Evolutionary conservation across 1,284 basidiomycete genomes (phyloP), one percentile per base, ranked within the genome.

Genomic region (Cutaneotrichosporon mucoides): DNA sequence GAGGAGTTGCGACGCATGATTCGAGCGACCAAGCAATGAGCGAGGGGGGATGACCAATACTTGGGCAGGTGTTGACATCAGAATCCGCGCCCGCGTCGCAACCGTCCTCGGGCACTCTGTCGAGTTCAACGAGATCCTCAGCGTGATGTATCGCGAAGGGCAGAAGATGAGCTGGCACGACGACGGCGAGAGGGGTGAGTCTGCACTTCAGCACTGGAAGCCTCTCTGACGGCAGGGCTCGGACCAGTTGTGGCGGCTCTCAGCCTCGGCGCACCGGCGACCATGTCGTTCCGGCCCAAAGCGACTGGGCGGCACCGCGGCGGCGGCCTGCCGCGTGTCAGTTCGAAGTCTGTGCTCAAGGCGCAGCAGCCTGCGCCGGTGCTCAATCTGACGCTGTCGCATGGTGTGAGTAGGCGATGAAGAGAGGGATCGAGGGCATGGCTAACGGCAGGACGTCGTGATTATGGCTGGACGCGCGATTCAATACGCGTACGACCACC

Each of bases 141-240:
- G 67, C 47, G 71, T 76, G 34, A 62, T 75, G 60, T 76, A 76
- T 51, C 63, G 73, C 11, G 73, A 76, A 56, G 73, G 71, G 2
- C 75, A 76, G 56, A 75, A 74, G 66, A 76, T 76, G 75, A 69
- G 59, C 53, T 76, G 72, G 72, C 75, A 76, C 59, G 75, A 76
- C 61, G 75, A 76, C 52, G 73, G 74, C 41, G 74, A 76, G 60
- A 34, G 51, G 15, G 73, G 73, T 75, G 53, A 53, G 69, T 63
- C 11, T 33, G 6, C 13, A 40, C 15, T 34, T 3, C 12, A 33
- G 12, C 41, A 33, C 13, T 10, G 11, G 7, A 38, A 16, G 8
- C 4, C n/a, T 24, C n/a, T 24, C 40, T 60, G 41, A 50, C 42
- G 1, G 9, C 59, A 69, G 75, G 73, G 8, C 66, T 76, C 5